Conservation (phyloP, 73 alveolate genomes). For the Loxodes magnus region DNA sequence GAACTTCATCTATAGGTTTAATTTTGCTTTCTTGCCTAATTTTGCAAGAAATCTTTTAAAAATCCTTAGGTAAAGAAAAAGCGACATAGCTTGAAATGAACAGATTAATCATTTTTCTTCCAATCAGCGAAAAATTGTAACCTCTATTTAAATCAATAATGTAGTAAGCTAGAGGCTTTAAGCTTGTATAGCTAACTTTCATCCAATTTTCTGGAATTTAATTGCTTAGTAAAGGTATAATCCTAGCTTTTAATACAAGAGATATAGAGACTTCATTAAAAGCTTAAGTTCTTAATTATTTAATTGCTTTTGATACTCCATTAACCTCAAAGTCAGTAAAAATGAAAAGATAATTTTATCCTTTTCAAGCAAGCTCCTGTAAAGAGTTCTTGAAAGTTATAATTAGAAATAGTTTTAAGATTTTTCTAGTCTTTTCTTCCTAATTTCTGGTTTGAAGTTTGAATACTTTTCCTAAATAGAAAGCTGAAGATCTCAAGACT, state of each 20-base stretch:
- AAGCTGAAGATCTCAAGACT: conserved; percentile 89
- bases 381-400: conserved; percentile 34
- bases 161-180: conserved; percentile 96
- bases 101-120: conserved; percentile 86
- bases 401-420: conserved; percentile 82
- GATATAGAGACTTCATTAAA: conserved; percentile 92
- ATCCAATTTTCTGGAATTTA: conserved; percentile 97
- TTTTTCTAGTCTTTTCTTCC: conserved; percentile 73
- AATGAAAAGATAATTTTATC: conserved; percentile 98
- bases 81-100: conserved; percentile 82
- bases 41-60: conserved; percentile 94
- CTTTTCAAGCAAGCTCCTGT: conserved; percentile 91
- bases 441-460: conserved; percentile 80
- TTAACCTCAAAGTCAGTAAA: conserved; percentile 79
- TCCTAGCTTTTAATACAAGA: conserved; percentile 88
- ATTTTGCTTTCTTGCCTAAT: conserved; percentile 92
- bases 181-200: conserved; percentile 87
- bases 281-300: conserved; percentile 87
- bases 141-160: conserved; percentile 75
- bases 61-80: conserved; percentile 94
- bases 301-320: conserved; percentile 62
- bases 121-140: conserved; percentile 86
- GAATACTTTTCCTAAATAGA: conserved; percentile 69
- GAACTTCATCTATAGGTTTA: conserved; percentile 92
- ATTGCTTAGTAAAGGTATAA: conserved; percentile 84